phyloP scores from a whole-genome alignment of 768 basidiomycete genomes.

The Infundibulicybe gibba region DNA sequence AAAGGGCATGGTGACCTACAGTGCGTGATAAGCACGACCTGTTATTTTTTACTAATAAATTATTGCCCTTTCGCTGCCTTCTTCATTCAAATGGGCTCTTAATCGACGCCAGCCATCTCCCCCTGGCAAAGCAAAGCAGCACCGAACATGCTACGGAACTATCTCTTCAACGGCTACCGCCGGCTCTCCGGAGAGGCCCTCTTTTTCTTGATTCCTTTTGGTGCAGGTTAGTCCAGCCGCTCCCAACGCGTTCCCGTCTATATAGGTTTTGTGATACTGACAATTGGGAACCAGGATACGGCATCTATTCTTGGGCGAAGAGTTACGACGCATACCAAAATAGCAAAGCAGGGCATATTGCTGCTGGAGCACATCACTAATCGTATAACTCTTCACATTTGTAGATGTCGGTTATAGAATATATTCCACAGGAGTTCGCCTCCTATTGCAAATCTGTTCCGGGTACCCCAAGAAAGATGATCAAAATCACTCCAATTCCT shows the following conservation, averaged over 20 bases:
- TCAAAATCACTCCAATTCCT: too few relatives aligned
- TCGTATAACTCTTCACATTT: neutral
- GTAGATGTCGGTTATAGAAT: too few relatives aligned
- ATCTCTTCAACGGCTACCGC: conserved; percentile 85
- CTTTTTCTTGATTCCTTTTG: conserved; percentile 79
- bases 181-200: conserved; percentile 70
- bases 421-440: too few relatives aligned
- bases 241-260: neutral
- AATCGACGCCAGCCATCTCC: conserved; percentile 58
- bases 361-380: conserved; percentile 23
- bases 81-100: too few relatives aligned
- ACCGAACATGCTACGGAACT: conserved; percentile 65
- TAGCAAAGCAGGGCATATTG: conserved; percentile 77
- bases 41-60: too few relatives aligned
- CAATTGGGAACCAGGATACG: conserved; percentile 52
- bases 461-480: too few relatives aligned
- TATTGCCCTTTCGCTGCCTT: too few relatives aligned
- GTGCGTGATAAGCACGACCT: conserved; percentile 43
- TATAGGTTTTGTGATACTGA: neutral
- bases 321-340: conserved; percentile 61
- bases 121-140: conserved; percentile 76
- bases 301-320: conserved; percentile 78
- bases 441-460: too few relatives aligned
- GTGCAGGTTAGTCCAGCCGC: conserved; percentile 44
- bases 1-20: conserved; percentile 77